Base-by-base conservation (phyloP, 352 stramenopile genomes). In the Phytopythium oedochilum region DNA sequence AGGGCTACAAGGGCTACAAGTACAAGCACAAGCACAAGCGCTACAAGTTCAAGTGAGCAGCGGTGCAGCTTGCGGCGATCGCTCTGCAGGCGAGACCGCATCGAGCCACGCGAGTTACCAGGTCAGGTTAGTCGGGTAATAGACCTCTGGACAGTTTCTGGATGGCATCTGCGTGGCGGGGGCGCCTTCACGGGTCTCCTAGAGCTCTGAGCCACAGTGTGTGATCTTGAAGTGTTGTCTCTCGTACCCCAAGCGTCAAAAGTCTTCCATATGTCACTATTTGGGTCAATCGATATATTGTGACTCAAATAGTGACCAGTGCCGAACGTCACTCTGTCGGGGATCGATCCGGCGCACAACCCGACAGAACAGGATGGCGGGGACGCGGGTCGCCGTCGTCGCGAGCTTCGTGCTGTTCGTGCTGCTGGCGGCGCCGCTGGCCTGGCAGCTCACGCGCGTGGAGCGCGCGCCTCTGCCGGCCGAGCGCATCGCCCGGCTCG, bases 331-430 rank as follows among this genome's bases (percentile, higher is more conserved):
- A 34, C 18, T 42, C 36, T 6, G 3, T 42, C 17, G 17, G 17
- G 2, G 17, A 42, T 42, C 36, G 20, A 5, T 36, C n/a, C 22
- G 70, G 48, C 8, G 23, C 3, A 23, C 36, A 1, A n/a, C n/a
- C n/a, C n/a, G n/a, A n/a, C n/a, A 15, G 0, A 20, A 7, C 36
- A 23, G 17, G 36, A 92, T 92, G 82, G 79, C 74, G 26, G 82
- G 79, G 51, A 90, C 82, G 31, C 72, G 83, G 45, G 65, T 92
- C 55, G 75, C 88, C 51, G 84, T 92, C 59, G 82, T 92, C 23
- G 75, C 69, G 50, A 73, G 71, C 50, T 90, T 92, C 64, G 75
- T 85, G 65, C 55, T 88, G 47, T 90, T 90, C 64, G 68, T 71
- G 61, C 70, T 87, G 48, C 66, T 82, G 34, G 71, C 70, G 43